These are phyloP conservation scores for Angophora floribunda DNA, from an alignment of 345 rosid species.

Conservation along the genomic window DNA sequence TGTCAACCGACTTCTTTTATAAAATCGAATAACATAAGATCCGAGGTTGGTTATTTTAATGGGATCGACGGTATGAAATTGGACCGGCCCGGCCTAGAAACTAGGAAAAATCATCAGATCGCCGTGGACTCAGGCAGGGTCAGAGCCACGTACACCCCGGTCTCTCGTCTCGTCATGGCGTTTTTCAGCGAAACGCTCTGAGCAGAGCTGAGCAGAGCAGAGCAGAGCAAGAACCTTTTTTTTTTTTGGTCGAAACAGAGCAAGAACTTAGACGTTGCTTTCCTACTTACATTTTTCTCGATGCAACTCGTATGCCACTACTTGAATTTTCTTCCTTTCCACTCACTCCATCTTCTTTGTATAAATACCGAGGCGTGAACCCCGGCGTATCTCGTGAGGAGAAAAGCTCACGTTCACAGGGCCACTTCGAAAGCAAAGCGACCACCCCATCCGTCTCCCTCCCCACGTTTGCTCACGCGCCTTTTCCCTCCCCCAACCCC, in stretches of 20 bases:
- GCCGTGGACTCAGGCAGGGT: background rate
- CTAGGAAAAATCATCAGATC: background rate
- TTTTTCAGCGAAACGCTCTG: background rate
- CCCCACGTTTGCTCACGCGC: background rate
- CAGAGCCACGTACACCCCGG: background rate
- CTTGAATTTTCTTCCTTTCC: background rate
- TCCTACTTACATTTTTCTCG: background rate
- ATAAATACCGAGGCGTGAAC: background rate
- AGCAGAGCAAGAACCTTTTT: too few relatives aligned
- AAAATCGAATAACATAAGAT: background rate
- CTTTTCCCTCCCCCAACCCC: background rate
- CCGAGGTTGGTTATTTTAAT: background rate
- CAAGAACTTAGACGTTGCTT: background rate
- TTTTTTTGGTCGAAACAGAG: too few relatives aligned
- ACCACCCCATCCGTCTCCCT: background rate
- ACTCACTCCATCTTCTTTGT: background rate
- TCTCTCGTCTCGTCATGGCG: background rate
- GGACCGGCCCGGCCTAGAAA: background rate
- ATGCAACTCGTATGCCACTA: background rate
- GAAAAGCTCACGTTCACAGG: background rate
- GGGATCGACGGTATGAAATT: background rate
- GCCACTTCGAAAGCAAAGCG: background rate
- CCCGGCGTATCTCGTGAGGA: background rate
- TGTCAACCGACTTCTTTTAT: background rate
- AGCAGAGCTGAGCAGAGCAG: too few relatives aligned